Percentiles rank a stretch among this genome's conserved stretches.
Conservation (phyloP, 1,284 basidiomycete genomes). For the Phellopilus nigrolimitatus region DNA sequence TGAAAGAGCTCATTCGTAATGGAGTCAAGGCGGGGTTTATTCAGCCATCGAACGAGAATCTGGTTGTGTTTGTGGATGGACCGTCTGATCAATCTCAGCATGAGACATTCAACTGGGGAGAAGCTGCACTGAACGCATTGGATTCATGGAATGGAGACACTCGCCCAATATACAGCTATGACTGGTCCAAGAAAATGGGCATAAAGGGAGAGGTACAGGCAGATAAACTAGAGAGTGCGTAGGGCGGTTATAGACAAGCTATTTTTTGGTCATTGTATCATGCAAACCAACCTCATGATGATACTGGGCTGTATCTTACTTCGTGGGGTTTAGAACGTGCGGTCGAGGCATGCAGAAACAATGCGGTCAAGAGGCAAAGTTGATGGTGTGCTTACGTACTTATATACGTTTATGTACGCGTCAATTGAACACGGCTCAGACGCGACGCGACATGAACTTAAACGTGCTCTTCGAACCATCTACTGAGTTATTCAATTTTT, state of each 20-base stretch:
- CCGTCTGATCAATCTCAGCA: slow-evolving; percentile 52
- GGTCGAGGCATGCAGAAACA: no score
- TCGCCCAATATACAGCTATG: slow-evolving; percentile 7
- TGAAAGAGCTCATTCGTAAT: slow-evolving; percentile 67
- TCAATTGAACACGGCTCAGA: no score
- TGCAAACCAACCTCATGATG: neutral
- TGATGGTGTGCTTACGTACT: no score
- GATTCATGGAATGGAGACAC: slow-evolving; percentile 51
- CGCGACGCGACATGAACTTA: no score
- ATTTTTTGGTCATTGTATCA: neutral
- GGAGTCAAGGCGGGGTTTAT: slow-evolving; percentile 78
- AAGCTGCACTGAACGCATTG: slow-evolving; percentile 60
- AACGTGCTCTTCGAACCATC: no score
- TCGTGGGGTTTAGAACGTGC: no score
- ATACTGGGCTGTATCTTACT: neutral
- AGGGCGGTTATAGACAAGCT: neutral
- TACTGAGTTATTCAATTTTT: no score
- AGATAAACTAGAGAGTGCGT: slow-evolving; percentile 2
- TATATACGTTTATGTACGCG: slow-evolving; percentile 11
- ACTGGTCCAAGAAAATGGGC: slow-evolving; percentile 17
- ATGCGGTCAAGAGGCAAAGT: no score
- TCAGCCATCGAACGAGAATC: slow-evolving; percentile 46
- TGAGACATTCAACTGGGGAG: slow-evolving; percentile 72
- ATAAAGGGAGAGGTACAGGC: neutral
- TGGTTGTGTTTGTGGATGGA: slow-evolving; percentile 72